Base-by-base conservation (phyloP, 1,139 yeast species). In the Kodamaea derodonti region DNA sequence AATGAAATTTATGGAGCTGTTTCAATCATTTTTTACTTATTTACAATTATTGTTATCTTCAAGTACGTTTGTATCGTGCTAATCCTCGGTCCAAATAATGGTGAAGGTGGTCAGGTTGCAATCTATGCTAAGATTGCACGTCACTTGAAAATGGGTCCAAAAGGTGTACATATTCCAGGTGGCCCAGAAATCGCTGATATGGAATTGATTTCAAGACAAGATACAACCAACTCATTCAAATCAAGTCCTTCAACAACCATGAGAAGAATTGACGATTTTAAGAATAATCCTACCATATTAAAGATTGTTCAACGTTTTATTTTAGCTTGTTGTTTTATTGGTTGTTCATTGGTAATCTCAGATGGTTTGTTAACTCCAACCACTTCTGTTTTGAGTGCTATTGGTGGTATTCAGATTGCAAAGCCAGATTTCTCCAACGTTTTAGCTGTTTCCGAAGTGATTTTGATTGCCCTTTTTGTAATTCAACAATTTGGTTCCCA, bases 311-410 rank as follows among this genome's bases (percentile, higher is more conserved):
- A 70, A 7, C 46, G 40, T 17, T 45, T 65, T 24, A 62, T 66
- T 24, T 47, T 70, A 33, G 47, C 51, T n/a, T 51, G 65, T 8
- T 72, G 80, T 42, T 73, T 77, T 40, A 38, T 74, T 29, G 83
- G 82, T 3, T 74, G 80, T 48, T 58, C 79, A 0, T 58, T 78
- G 46, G 77, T 77, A 14, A 58, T 77, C 31, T 69, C 79, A 3
- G 83, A 78, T 53, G 83, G 83, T 5, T 56, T 78, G 38, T 60
- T 78, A 41, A 78, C 83, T 3, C 83, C 84, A 18, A 75, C 82
- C 2, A 75, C 80, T 3, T 75, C 82, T 1, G 78, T 78, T 1
- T 60, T 77, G 36, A 69, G 76, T 41, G 78, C 81, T 1, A 49
- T 70, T 25, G 65, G 65, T 2, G 77, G 76, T 29, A 67, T 76